Percentiles rank a stretch among this genome's conserved stretches.
Evolutionary conservation across 257 asterid genomes (phyloP).

Genomic region (Solanum tarijense): DNA sequence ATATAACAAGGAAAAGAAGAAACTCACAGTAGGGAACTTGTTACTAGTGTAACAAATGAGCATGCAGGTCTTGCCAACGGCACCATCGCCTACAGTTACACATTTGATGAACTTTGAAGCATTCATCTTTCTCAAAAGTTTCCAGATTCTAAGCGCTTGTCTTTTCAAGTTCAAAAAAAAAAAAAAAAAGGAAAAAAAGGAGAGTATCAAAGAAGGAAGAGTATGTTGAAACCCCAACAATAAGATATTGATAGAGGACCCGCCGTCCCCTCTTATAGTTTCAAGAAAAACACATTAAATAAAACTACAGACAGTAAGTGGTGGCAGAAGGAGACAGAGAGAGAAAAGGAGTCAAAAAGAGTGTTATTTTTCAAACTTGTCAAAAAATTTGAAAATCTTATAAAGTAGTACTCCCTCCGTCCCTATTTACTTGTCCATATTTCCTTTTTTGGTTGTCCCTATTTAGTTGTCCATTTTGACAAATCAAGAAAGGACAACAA

Average conservation of each 20-base stretch:
- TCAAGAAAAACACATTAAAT: constrained; percentile 44
- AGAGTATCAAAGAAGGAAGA: constrained; percentile 10
- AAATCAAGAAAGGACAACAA: too few relatives aligned
- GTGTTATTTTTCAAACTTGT: constrained; percentile 22
- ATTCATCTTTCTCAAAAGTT: constrained; percentile 39
- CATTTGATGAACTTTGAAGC: constrained; percentile 97
- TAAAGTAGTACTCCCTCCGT: constrained; percentile 5
- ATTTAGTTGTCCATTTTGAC: too few relatives aligned
- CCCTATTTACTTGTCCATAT: too few relatives aligned
- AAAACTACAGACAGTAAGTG: background rate
- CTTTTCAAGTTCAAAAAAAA: constrained; percentile 1
- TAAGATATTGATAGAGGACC: constrained; percentile 29
- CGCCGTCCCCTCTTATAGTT: constrained; percentile 16
- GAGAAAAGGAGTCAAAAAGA: background rate
- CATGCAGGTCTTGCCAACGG: constrained; percentile 98
- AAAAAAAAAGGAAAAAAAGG: background rate
- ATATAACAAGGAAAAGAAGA: background rate
- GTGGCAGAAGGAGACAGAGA: constrained; percentile 10
- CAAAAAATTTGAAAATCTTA: constrained; percentile 50
- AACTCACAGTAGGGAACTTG: constrained; percentile 85
- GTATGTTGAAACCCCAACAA: background rate
- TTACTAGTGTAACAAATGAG: constrained; percentile 93
- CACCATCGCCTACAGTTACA: constrained; percentile 96
- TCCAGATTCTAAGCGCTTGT: constrained; percentile 2
- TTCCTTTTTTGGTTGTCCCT: too few relatives aligned